A percentile compares a stretch with the other conserved stretches of the same genome.
These are phyloP conservation scores for Tricladium varicosporioides DNA, from an alignment of 2,329 filamentous ascomycete species.

Conservation along the genomic window DNA sequence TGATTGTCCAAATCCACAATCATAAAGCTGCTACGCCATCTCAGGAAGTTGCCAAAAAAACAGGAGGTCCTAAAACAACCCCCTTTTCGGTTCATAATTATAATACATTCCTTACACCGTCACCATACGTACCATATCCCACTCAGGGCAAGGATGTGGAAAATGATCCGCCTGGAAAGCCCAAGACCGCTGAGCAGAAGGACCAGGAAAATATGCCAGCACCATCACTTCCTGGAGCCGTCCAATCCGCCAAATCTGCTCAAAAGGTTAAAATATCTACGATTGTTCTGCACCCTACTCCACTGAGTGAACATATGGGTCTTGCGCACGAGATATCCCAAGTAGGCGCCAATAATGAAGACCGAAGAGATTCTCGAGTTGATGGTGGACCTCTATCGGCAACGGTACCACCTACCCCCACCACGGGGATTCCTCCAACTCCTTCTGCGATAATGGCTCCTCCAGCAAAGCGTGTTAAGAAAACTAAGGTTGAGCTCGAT, in stretches of 20 bases:
- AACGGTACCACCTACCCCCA: constrained; percentile 61
- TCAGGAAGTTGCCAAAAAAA: constrained; percentile 55
- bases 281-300: constrained; percentile 81
- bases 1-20: constrained; percentile 93
- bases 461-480: constrained; percentile 66
- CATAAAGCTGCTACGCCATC: constrained; percentile 66
- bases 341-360: constrained; percentile 46
- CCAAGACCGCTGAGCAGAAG: constrained; percentile 38
- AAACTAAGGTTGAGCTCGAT: constrained; percentile 73
- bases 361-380: constrained; percentile 43
- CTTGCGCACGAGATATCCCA: constrained; percentile 74
- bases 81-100: constrained; percentile 91
- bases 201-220: constrained; percentile 60
- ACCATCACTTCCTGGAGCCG: constrained; percentile 46
- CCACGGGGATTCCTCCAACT: constrained; percentile 58
- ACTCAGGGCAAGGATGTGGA: constrained; percentile 43
- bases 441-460: constrained; percentile 55
- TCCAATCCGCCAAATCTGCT: constrained; percentile 37
- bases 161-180: constrained; percentile 24
- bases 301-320: constrained; percentile 72
- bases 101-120: constrained; percentile 86
- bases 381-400: constrained; percentile 43
- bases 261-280: constrained; percentile 69
- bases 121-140: constrained; percentile 76
- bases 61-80: constrained; percentile 58